Evolutionary conservation across 768 basidiomycete genomes (phyloP), one percentile per base, ranked within the genome.

Genomic region (Termitomyces sp.): DNA sequence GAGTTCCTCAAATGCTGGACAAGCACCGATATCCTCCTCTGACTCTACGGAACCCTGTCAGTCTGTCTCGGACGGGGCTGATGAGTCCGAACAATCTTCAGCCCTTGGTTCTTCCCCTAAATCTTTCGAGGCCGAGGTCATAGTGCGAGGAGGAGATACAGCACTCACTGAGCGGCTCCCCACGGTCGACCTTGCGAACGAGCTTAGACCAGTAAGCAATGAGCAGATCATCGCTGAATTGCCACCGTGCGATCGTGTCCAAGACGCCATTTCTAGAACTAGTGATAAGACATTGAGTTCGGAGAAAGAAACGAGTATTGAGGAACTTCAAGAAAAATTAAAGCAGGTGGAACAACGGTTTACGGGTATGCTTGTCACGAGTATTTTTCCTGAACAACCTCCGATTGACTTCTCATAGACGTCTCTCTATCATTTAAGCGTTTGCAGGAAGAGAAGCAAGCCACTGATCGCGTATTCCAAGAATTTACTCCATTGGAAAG

Each of bases 321-420:
- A 89, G 53, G 73, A 71, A 34, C 70, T 92, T 52, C 86, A 83
- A 65, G 77, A 84, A 59, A 79, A 83, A 42, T 71, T 94, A 56
- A 84, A 79, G 65, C 73, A 86, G 37, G 79, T 91, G 2, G 89
- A 93, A 63, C 83, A 89, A 66, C 78, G 86, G n/a, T 91, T 93
- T 64, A 63, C 83, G 59, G 89, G 91, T 87, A 66, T 58, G 68
- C 35, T n/a, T 12, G 45, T 27, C 45, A 55, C 2, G 27, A 19
- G 6, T 41, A 54, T 4, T 40, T 23, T 45, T 37, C 19, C 5
- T 32, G 0, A 43, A 34, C n/a, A 58, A 48, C 5, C 55, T 30
- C 49, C 51, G 32, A 59, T 49, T 55, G 50, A n/a, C 27, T 58
- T 52, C 63, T 51, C 11, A n/a, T 48, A 93, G 91, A 91, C 65